Percentiles rank a stretch among this genome's conserved stretches.
These are phyloP conservation scores for Boletellus sp. DNA, from an alignment of 1,284 basidiomycete species.

Conservation along the genomic window DNA sequence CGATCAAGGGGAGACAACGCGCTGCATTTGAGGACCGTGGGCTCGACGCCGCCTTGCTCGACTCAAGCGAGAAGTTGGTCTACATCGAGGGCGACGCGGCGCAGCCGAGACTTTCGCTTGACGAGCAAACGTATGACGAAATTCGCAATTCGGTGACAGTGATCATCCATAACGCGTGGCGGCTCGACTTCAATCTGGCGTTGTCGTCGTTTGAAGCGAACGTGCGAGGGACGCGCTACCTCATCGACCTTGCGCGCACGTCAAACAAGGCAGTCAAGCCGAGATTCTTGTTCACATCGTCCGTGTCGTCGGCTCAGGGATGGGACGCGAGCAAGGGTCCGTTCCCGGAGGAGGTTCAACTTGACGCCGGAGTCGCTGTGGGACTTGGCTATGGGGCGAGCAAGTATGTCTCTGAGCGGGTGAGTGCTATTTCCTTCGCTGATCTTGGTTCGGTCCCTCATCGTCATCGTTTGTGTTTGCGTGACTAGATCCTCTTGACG, in stretches of 20 bases:
- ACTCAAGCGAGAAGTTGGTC: slow-evolving; percentile 26
- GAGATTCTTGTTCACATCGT: slow-evolving; percentile 34
- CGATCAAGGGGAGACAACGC: slow-evolving; percentile 24
- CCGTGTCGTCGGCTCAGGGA: slow-evolving; percentile 20
- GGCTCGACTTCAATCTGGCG: slow-evolving; percentile 36
- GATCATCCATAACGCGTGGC: slow-evolving; percentile 35
- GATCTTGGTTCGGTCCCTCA: background rate
- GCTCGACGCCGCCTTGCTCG: slow-evolving; percentile 28
- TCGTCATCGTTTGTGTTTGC: background rate
- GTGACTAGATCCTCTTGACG: slow-evolving; percentile 19
- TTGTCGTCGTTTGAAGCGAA: slow-evolving; percentile 34
- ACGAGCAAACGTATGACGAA: slow-evolving; percentile 18
- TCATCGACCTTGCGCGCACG: slow-evolving; percentile 33
- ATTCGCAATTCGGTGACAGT: slow-evolving; percentile 23
- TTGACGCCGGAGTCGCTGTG: slow-evolving; percentile 13
- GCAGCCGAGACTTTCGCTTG: slow-evolving; percentile 25
- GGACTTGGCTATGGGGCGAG: slow-evolving; percentile 22
- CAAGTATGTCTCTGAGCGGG: slow-evolving; percentile 27
- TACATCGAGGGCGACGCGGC: slow-evolving; percentile 29
- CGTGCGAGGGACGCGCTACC: slow-evolving; percentile 25
- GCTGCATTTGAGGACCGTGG: slow-evolving; percentile 30
- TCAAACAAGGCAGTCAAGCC: slow-evolving; percentile 19
- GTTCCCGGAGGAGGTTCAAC: slow-evolving; percentile 23
- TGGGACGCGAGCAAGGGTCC: slow-evolving; percentile 18
- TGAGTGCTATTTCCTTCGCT: slow-evolving; percentile 11